Evolutionary conservation across 2,329 filamentous ascomycete genomes (phyloP).

Genomic region (Aspergillus phoenicis): DNA sequence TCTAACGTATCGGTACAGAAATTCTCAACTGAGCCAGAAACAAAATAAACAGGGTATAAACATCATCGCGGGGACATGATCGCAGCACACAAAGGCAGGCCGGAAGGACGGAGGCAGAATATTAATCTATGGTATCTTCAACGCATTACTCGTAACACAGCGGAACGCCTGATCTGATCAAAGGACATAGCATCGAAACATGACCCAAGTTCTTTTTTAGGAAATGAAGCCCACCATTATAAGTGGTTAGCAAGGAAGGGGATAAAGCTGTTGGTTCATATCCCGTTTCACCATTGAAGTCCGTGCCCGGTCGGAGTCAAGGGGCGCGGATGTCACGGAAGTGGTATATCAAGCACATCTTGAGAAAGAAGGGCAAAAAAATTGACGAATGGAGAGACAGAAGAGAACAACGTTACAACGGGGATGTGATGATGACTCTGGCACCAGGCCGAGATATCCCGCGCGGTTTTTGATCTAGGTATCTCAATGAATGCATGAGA

Average conservation of each 20-base stretch:
- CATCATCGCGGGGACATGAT: conserved; percentile 14
- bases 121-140: conserved; percentile 20
- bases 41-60: not conserved
- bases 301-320: not conserved
- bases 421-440: not conserved
- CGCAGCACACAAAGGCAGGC: conserved; percentile 10
- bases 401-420: not conserved
- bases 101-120: not conserved
- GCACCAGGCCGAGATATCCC: not conserved
- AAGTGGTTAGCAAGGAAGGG: not conserved
- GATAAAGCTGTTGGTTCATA: not conserved
- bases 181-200: not conserved
- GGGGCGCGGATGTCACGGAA: not conserved
- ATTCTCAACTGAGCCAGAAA: not conserved
- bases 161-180: not conserved
- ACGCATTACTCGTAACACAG: conserved; percentile 19
- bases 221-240: not conserved
- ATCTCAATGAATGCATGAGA: not conserved
- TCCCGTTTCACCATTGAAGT: not conserved
- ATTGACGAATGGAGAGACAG: not conserved
- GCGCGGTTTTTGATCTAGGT: not conserved
- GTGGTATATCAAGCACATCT: not conserved
- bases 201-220: not conserved
- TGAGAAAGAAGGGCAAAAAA: not conserved
- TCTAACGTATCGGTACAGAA: conserved; percentile 17